Evolutionary conservation across 371 early-diverging fungal species (phyloP), one percentile per base, ranked within the genome.

Genomic region (Mucor piriformis): DNA sequence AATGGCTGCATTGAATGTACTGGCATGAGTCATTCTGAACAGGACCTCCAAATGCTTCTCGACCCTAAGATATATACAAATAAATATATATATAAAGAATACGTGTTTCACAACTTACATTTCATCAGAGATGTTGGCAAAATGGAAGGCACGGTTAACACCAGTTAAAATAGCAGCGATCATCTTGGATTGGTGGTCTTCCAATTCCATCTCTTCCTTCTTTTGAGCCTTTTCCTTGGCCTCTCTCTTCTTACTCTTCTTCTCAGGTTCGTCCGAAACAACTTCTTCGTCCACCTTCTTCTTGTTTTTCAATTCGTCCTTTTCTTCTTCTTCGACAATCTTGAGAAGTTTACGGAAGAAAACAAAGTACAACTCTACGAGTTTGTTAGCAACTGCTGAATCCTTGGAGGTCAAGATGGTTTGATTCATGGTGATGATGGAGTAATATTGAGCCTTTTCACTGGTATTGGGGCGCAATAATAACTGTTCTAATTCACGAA

Each of bases 91-190:
- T 32, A 38, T n/a, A 42, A 25, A 29, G 23, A 16, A 43, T 24
- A 12, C 18, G 34, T 35, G 50, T 43, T 35, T 3, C 23, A 20
- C 20, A 10, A 69, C 76, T 74, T 88, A 89, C 72, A 83, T 82
- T n/a, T 78, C 80, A 63, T 90, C 89, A 3, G 88, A 85, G 16
- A 96, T 76, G 64, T 92, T 83, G 33, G 95, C 83, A 69, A 89
- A 98, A 20, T 96, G 96, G 74, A 95, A 93, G 10, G 96, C 95
- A 46, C 98, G 93, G 66, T 96, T 95, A 34, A 98, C 88, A 61
- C 98, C 98, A 0, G 97, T 96, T 46, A 98, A 76, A 24, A 97
- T 79, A 4, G 93, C 95, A n/a, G 91, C 90, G 72, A 97, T 83
- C 81, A 95, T 89, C 68, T 92, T 92, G 16, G 88, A 72, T 57